Conservation (phyloP, 352 stramenopile genomes). For the Phytophthora multivora region DNA sequence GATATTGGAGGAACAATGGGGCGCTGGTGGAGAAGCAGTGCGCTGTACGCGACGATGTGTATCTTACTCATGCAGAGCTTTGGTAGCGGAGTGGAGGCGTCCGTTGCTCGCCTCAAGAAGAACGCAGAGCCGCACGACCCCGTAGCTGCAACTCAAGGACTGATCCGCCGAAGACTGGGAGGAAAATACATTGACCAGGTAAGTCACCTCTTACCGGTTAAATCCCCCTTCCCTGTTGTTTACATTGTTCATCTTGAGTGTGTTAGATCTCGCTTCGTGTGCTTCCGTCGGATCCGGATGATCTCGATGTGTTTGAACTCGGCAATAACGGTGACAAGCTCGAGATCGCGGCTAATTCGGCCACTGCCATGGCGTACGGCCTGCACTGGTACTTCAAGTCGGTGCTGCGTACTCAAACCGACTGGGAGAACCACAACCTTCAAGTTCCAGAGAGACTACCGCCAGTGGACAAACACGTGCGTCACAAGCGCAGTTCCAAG, state of each 20-base stretch:
- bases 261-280: slow-evolving; percentile 54
- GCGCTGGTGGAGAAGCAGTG: neutral
- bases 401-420: slow-evolving; percentile 72
- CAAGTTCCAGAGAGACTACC: slow-evolving; percentile 62
- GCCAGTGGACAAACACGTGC: slow-evolving; percentile 34
- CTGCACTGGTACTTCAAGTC: slow-evolving; percentile 84
- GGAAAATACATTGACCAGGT: slow-evolving; percentile 47
- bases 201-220: neutral
- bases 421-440: slow-evolving; percentile 81
- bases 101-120: slow-evolving; percentile 21
- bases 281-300: slow-evolving; percentile 41
- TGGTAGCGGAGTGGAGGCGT: slow-evolving; percentile 10
- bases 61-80: slow-evolving; percentile 12
- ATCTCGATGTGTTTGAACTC: slow-evolving; percentile 71
- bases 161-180: slow-evolving; percentile 62
- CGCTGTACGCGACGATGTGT: slow-evolving; percentile 1
- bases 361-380: slow-evolving; percentile 69
- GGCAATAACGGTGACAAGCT: slow-evolving; percentile 48
- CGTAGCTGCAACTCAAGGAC: slow-evolving; percentile 44
- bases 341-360: slow-evolving; percentile 57
- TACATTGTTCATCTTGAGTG: too few species aligned
- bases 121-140: slow-evolving; percentile 54
- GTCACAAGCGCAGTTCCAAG: slow-evolving; percentile 64
- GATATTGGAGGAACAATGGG: slow-evolving; percentile 20
- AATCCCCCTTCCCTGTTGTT: too few species aligned